phyloP scores from a whole-genome alignment of 257 asterid species.

The Plantago elongata region DNA sequence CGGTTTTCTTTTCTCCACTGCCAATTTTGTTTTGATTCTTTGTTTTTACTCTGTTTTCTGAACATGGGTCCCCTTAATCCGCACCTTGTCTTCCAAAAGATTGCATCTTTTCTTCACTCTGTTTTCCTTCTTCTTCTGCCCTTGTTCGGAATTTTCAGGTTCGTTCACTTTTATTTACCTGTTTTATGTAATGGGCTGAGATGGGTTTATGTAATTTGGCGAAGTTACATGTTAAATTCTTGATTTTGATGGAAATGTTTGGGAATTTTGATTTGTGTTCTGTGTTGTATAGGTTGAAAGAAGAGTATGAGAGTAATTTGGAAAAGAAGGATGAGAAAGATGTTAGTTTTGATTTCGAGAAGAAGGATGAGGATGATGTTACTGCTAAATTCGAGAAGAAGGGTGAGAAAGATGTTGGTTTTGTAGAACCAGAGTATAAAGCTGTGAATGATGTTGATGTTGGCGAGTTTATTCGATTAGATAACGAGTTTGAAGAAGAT shows the following conservation, averaged over 20 bases:
- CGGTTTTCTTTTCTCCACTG: too few species aligned
- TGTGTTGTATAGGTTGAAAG: conserved; percentile 30
- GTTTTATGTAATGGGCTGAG: too few species aligned
- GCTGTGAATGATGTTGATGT: conserved; percentile 15
- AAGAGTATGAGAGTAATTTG: conserved; percentile 17
- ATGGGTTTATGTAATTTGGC: too few species aligned
- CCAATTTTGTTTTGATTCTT: too few species aligned
- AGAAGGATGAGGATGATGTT: too few species aligned
- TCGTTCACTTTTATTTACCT: neutral
- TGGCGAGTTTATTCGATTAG: too few species aligned
- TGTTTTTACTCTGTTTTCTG: conserved; percentile 16
- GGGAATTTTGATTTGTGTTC: neutral
- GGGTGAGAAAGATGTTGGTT: neutral
- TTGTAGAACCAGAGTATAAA: conserved; percentile 23
- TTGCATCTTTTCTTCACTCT: conserved; percentile 30
- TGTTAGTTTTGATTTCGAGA: neutral
- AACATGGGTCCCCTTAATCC: conserved; percentile 41
- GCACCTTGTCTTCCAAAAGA: conserved; percentile 33
- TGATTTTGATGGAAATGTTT: too few species aligned
- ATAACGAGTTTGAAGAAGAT: conserved; percentile 14
- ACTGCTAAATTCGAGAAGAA: neutral
- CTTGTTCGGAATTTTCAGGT: conserved; percentile 54
- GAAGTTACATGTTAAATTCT: too few species aligned
- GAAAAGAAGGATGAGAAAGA: conserved; percentile 6
- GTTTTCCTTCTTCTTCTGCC: conserved; percentile 37